Percentiles rank a stretch among this genome's conserved stretches.
phyloP scores from a whole-genome alignment of 768 basidiomycete species.

The Suillus alpinus region DNA sequence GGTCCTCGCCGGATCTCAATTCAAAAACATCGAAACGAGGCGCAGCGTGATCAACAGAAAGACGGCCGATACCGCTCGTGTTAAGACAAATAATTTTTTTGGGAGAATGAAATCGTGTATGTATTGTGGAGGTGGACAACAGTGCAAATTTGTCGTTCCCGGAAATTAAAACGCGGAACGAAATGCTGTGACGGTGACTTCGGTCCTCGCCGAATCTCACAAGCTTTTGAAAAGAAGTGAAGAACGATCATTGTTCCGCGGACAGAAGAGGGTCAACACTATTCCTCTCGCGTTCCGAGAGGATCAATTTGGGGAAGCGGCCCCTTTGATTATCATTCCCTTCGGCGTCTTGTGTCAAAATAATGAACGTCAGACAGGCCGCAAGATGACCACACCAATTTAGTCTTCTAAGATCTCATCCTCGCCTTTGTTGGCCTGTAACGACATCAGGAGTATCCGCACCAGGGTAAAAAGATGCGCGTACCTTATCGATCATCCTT shows the following conservation, averaged over 20 bases:
- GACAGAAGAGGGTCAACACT: neutral
- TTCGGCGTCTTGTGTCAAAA: neutral
- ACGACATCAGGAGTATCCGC: conserved; percentile 15
- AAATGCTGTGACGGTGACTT: neutral
- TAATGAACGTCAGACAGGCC: neutral
- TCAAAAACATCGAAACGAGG: neutral
- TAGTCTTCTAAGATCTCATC: conserved; percentile 63
- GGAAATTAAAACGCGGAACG: conserved; percentile 3
- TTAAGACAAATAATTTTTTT: neutral
- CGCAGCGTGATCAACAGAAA: neutral
- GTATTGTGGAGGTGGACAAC: neutral
- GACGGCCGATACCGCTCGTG: neutral
- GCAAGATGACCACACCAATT: neutral
- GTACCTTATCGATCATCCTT: conserved; percentile 72
- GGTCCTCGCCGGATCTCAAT: conserved; percentile 3
- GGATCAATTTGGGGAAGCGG: neutral
- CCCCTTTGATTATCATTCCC: neutral
- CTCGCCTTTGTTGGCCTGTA: conserved; percentile 67
- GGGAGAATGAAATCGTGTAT: neutral
- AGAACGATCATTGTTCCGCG: neutral
- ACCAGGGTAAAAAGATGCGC: conserved; percentile 5
- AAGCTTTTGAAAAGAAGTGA: neutral
- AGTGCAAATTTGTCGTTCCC: neutral
- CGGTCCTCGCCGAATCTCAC: neutral
- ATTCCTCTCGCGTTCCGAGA: neutral